Percentiles rank a stretch among this genome's conserved stretches.
phyloP scores from a whole-genome alignment of 139 green algal genomes.

The Coccomyxa sp. region DNA sequence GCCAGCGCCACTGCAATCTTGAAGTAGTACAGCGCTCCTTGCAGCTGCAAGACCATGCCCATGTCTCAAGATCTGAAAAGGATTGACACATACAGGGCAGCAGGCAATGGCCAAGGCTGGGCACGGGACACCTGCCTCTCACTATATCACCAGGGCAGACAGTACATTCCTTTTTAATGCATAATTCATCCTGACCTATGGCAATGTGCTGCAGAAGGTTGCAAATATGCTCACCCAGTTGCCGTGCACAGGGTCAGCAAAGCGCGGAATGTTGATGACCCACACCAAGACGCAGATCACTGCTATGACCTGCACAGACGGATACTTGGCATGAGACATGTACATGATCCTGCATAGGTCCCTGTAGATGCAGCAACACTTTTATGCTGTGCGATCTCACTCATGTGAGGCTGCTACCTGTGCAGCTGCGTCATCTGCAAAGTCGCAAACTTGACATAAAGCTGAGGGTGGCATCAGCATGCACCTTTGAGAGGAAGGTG shows the following conservation, averaged over 20 bases:
- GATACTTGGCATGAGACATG: too few relatives aligned
- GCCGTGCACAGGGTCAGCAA: constrained; percentile 72
- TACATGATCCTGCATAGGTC: not conserved
- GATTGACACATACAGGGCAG: too few relatives aligned
- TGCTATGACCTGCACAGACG: constrained; percentile 48
- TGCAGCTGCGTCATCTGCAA: not conserved
- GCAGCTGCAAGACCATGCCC: constrained; percentile 1
- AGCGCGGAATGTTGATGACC: constrained; percentile 80
- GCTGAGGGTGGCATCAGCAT: not conserved
- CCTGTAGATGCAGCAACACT: not conserved
- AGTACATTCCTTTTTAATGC: too few relatives aligned
- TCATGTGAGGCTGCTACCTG: not conserved
- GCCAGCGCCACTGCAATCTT: constrained; percentile 84
- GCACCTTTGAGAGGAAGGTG: constrained; percentile 55
- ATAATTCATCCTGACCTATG: too few relatives aligned
- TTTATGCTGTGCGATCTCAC: not conserved
- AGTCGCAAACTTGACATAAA: not conserved
- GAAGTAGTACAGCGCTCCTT: constrained; percentile 66
- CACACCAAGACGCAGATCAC: constrained; percentile 82
- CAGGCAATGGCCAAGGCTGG: too few relatives aligned
- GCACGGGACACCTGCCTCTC: too few relatives aligned
- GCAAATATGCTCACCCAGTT: constrained; percentile 54
- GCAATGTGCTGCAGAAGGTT: too few relatives aligned
- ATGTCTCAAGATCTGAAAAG: too few relatives aligned
- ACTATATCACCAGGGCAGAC: constrained; percentile 15